phyloP scores from a whole-genome alignment of 2,329 filamentous ascomycete genomes.

The Aureobasidium sp. region DNA sequence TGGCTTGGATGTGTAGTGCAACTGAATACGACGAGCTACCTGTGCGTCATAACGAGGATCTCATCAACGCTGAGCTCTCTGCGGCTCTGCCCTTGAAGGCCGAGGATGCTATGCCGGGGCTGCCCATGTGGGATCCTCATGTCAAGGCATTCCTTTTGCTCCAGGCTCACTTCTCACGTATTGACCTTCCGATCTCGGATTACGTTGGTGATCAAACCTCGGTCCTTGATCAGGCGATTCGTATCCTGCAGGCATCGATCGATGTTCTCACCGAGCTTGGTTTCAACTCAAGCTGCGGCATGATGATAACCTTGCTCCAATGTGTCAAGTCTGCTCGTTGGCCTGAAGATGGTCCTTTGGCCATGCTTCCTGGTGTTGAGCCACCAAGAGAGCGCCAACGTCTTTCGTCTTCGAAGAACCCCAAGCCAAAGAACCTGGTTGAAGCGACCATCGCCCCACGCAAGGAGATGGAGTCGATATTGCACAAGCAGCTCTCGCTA shows the following conservation, averaged over 20 bases:
- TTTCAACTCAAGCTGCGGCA: slow-evolving; percentile 63
- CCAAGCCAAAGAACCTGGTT: slow-evolving; percentile 28
- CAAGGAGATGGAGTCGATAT: slow-evolving; percentile 23
- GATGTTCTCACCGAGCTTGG: slow-evolving; percentile 90
- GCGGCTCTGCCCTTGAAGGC: slow-evolving; percentile 65
- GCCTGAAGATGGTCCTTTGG: slow-evolving; percentile 70
- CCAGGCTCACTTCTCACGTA: slow-evolving; percentile 88
- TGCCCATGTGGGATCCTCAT: slow-evolving; percentile 98
- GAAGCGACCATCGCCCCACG: slow-evolving; percentile 30
- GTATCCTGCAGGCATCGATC: slow-evolving; percentile 91
- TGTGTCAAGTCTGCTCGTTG: slow-evolving; percentile 88
- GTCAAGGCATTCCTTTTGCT: slow-evolving; percentile 91
- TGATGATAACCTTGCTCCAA: slow-evolving; percentile 80
- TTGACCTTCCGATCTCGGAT: slow-evolving; percentile 88
- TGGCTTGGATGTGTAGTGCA: slow-evolving; percentile 88
- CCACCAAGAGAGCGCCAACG: slow-evolving; percentile 35
- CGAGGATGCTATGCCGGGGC: slow-evolving; percentile 44
- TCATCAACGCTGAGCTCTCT: slow-evolving; percentile 87
- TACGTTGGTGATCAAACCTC: slow-evolving; percentile 88
- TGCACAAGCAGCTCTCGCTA: slow-evolving; percentile 46
- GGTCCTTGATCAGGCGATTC: slow-evolving; percentile 90
- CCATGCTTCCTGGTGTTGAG: slow-evolving; percentile 68
- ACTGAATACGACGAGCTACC: slow-evolving; percentile 96
- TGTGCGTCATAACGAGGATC: slow-evolving; percentile 94
- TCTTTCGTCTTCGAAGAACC: slow-evolving; percentile 26